Conservation (phyloP, 106 monocot genomes). For the Acorus gramineus region DNA sequence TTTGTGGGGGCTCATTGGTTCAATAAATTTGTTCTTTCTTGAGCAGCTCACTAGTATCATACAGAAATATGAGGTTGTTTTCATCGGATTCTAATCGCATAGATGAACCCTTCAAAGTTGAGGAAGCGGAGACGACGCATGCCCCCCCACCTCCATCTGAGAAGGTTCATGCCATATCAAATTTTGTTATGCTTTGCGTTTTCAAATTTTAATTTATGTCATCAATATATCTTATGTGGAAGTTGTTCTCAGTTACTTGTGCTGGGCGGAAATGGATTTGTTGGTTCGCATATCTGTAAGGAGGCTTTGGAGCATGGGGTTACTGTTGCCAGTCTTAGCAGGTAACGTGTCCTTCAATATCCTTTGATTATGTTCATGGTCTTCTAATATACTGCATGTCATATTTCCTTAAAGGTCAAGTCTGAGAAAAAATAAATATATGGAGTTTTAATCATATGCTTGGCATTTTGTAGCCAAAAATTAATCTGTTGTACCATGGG, state of each 20-base stretch:
- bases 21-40: not conserved
- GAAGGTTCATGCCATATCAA: constrained; percentile 29
- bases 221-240: not conserved
- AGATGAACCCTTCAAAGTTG: constrained; percentile 74
- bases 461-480: too few relatives aligned
- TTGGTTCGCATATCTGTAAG: constrained; percentile 92
- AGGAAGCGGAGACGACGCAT: constrained; percentile 81
- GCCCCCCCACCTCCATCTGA: constrained; percentile 44
- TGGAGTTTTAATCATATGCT: too few relatives aligned
- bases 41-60: constrained; percentile 18
- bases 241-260: constrained; percentile 57
- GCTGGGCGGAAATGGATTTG: constrained; percentile 96
- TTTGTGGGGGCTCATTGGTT: not conserved
- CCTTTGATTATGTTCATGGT: too few relatives aligned
- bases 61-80: constrained; percentile 33
- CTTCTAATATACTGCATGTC: too few relatives aligned
- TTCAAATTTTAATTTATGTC: not conserved
- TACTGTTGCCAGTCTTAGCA: constrained; percentile 84
- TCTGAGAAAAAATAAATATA: too few relatives aligned
- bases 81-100: constrained; percentile 55
- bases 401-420: too few relatives aligned
- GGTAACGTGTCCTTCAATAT: constrained; percentile 22
- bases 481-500: too few relatives aligned
- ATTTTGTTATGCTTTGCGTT: too few relatives aligned
- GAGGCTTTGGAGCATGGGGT: constrained; percentile 74